Evolutionary conservation across 139 green algal species (phyloP), one percentile per base, ranked within the genome.

Genomic region (Tetradesmus obliquus): DNA sequence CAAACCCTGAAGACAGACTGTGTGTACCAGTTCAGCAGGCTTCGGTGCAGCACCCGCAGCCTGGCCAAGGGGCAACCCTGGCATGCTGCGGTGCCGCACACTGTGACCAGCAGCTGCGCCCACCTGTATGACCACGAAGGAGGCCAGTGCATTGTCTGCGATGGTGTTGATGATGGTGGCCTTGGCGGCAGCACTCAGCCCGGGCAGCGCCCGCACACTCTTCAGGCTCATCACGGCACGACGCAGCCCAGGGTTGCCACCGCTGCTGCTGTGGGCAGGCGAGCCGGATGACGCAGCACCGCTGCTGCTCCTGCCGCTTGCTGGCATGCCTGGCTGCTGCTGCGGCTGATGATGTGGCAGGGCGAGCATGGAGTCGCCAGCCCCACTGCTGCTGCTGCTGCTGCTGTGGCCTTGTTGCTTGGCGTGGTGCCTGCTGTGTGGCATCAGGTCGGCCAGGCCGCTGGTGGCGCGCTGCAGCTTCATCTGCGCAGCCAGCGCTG

Each of bases 71-170:
- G 32, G 32, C 32, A 45, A 45, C 32, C 32, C 32, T 45, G 32
- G 32, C 60, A 72, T 13, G 12, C 60, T 72, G 60, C 10, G 10
- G 12, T 10, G 60, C 60, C 60, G 60, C 60, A 72, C 60, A 13
- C 60, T 10, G 12, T 13, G 10, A 72, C 60, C 60, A 10, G 1
- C 60, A 72, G 10, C 60, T 19, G 60, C 32, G 32, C 1, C 95
- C 85, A 93, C 91, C 91, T 99, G 96, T 51, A 99, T 97, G 85
- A 98, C 92, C 1, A 99, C 90, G 87, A 99, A 99, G 54, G 95
- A 93, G 0, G 97, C 97, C 10, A 99, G 95, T 22, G 98, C 98
- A 74, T 95, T 95, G 95, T 99, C 97, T 2, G 97, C 97, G 12
- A 98, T 92, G 15, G 89, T 85, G 66, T 87, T 86, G 82, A 98